Evolutionary conservation across 1,284 basidiomycete species (phyloP), one percentile per base, ranked within the genome.

Genomic region (Boletus sp.): DNA sequence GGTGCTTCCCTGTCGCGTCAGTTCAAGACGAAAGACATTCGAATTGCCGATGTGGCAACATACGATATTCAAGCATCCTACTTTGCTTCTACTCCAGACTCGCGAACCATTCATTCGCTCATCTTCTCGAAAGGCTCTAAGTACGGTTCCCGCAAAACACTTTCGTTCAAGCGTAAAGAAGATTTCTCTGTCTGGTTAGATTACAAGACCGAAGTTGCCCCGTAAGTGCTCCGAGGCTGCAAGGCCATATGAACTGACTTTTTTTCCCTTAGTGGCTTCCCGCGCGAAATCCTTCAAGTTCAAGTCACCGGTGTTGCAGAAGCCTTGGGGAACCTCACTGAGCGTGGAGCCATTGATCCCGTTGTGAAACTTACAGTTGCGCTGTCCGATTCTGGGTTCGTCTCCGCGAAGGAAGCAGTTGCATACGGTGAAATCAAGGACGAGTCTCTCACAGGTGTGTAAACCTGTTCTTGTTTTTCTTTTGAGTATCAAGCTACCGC

Each of bases 21-120:
- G 64, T 98, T 97, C 80, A 91, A 91, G 72, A 97, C 95, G 53
- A 99, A 99, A 73, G 84, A 88, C 56, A 89, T 98, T 65, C 88
- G 90, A 50, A 77, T 97, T 23, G 69, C 77, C 16, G 95, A 98
- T 63, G 76, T 88, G 52, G 71, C 70, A 17, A 71, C 77, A 3
- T 82, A 87, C 58, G 87, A 91, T 55, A 74, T 94, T 48, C 84
- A 89, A 59, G 78, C 82, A 4, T 81, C 87, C 2, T 93, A 92
- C 64, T 75, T 78, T 25, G 78, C 86, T 23, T 81, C 87, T 46
- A 68, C 73, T 5, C 61, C 75, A 3, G 75, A 77, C 33, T 76
- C 84, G 1, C 76, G 87, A 36, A 84, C 77, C 17, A 86, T 92
- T 57, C 81, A 80, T 37, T 83, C 83, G 0, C 69, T 79, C 14